Conservation (phyloP, 148 eudicot genomes). For the Nyssa sinensis region DNA sequence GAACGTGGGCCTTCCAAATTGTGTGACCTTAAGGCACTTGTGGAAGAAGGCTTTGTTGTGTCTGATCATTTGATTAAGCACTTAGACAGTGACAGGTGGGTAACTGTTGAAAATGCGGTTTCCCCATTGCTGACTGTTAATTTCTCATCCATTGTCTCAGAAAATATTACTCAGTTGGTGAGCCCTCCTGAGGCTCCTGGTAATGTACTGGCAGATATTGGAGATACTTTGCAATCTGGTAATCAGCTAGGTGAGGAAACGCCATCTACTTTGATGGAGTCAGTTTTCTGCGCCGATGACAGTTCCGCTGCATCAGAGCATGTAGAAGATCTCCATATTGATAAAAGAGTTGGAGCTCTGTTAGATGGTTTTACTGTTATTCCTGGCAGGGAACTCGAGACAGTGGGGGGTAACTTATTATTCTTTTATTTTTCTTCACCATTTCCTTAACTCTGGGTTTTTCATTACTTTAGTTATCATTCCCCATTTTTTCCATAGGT, state of each 20-base stretch:
- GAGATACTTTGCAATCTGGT: slow-evolving; percentile 37
- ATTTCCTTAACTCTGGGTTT: not conserved
- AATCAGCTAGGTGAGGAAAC: slow-evolving; percentile 33
- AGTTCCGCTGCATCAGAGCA: slow-evolving; percentile 17
- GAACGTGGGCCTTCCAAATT: slow-evolving; percentile 85
- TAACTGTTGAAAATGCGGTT: slow-evolving; percentile 93
- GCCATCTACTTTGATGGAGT: slow-evolving; percentile 20
- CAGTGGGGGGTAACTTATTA: slow-evolving; percentile 55
- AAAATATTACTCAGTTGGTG: slow-evolving; percentile 58
- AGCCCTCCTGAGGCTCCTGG: slow-evolving; percentile 89
- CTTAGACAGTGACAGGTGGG: slow-evolving; percentile 87
- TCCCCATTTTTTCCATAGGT: not conserved
- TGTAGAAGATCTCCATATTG: slow-evolving; percentile 54
- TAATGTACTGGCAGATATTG: slow-evolving; percentile 61
- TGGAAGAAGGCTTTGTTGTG: slow-evolving; percentile 70
- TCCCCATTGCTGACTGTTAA: slow-evolving; percentile 67
- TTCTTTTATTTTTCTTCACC: not conserved
- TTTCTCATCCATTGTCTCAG: slow-evolving; percentile 65
- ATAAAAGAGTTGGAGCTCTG: slow-evolving; percentile 73
- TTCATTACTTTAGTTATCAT: not conserved
- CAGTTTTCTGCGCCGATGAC: slow-evolving; percentile 25
- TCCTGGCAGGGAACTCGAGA: slow-evolving; percentile 84
- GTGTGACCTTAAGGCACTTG: slow-evolving; percentile 66
- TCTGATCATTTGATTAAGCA: slow-evolving; percentile 93
- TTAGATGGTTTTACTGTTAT: slow-evolving; percentile 55